Conservation (phyloP, 2,329 filamentous ascomycete genomes). For the Ceratocystis variospora region DNA sequence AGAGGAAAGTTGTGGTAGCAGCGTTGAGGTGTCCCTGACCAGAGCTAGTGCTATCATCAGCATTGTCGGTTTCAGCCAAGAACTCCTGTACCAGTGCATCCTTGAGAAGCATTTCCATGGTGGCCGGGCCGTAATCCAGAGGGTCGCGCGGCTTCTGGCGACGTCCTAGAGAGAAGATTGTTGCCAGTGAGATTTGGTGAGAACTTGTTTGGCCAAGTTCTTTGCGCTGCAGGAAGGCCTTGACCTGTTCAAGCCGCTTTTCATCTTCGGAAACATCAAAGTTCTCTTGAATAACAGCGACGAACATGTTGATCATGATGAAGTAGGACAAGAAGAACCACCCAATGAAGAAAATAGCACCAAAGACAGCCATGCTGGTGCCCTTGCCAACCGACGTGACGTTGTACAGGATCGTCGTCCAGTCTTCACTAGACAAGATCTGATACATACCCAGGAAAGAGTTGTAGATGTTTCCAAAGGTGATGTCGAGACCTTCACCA, state of each 20-base stretch:
- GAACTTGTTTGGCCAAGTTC: conserved; percentile 55
- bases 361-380: conserved; percentile 76
- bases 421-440: conserved; percentile 88
- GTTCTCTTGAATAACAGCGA: conserved; percentile 99
- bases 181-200: conserved; percentile 62
- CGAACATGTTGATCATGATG: conserved; percentile 98
- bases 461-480: conserved; percentile 86
- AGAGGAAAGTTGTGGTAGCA: conserved; percentile 21
- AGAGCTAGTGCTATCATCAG: conserved; percentile 25
- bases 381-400: conserved; percentile 54
- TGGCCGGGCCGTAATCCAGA: conserved; percentile 78
- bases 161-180: conserved; percentile 51
- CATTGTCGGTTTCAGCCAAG: conserved; percentile 52
- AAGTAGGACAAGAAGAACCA: conserved; percentile 96
- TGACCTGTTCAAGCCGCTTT: conserved; percentile 91
- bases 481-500: conserved; percentile 53
- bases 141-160: conserved; percentile 55
- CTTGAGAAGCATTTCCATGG: conserved; percentile 91
- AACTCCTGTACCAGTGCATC: conserved; percentile 93
- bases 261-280: conserved; percentile 98
- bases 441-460: conserved; percentile 97
- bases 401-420: conserved; percentile 77
- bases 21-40: conserved; percentile 25
- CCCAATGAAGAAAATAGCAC: conserved; percentile 74
- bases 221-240: conserved; percentile 82